A percentile compares a stretch with the other conserved stretches of the same genome.
phyloP scores from a whole-genome alignment of 768 basidiomycete genomes.

The Coprinopsis strossmayeri region DNA sequence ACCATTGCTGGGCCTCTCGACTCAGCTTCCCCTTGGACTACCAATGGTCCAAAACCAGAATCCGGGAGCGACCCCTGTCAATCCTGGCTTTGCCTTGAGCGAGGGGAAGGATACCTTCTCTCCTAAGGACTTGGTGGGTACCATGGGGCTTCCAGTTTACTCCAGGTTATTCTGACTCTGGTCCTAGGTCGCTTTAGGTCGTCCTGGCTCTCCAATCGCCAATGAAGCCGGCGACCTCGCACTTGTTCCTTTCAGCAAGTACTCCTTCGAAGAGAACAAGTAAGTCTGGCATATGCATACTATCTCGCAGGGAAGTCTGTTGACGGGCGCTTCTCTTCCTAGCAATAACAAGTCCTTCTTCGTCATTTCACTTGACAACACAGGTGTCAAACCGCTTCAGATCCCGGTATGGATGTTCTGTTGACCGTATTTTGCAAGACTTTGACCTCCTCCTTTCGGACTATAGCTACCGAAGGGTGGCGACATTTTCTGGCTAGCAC shows the following conservation, averaged over 20 bases:
- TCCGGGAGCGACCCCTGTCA: neutral
- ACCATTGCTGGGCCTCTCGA: slow-evolving; percentile 46
- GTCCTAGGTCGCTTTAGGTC: slow-evolving; percentile 48
- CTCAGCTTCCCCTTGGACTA: slow-evolving; percentile 44
- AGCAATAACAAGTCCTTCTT: slow-evolving; percentile 70
- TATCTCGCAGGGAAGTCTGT: neutral
- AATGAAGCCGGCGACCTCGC: slow-evolving; percentile 66
- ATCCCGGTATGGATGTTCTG: slow-evolving; percentile 35
- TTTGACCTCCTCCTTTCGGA: neutral
- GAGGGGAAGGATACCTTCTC: slow-evolving; percentile 55
- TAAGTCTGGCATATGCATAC: slow-evolving; percentile 28
- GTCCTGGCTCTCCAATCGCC: slow-evolving; percentile 61
- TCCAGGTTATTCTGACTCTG: neutral
- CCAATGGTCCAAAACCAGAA: slow-evolving; percentile 15
- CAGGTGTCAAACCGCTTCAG: slow-evolving; percentile 40
- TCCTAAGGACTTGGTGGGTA: slow-evolving; percentile 54
- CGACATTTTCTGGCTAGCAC: slow-evolving; percentile 74
- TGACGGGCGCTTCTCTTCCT: neutral
- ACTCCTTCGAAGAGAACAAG: slow-evolving; percentile 70
- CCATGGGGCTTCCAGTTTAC: neutral
- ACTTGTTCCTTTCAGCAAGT: slow-evolving; percentile 59
- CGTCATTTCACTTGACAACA: slow-evolving; percentile 48
- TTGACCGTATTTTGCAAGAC: neutral
- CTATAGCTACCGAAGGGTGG: slow-evolving; percentile 53
- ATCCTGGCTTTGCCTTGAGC: slow-evolving; percentile 49